Conservation (phyloP, 106 monocot species). For the Dioscorea zingiberensis region DNA sequence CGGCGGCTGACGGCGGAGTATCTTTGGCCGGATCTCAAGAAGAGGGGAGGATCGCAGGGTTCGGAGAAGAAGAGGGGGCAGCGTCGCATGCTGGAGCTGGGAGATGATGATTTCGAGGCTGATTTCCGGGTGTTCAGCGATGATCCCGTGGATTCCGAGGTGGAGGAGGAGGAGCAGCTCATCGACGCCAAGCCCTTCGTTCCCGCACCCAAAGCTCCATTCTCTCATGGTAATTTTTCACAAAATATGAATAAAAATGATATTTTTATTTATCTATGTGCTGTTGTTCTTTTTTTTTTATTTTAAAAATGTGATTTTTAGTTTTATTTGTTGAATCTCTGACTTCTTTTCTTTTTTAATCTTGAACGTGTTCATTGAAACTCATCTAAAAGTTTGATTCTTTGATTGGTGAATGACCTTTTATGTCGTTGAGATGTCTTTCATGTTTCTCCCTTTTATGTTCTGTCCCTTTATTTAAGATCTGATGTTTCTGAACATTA, state of each 20-base stretch:
- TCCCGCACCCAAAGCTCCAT: background rate
- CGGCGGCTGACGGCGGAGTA: conserved; percentile 12
- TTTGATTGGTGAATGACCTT: background rate
- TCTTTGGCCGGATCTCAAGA: conserved; percentile 20
- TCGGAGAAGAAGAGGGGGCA: background rate
- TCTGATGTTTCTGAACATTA: too few species aligned
- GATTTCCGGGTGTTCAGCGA: conserved; percentile 37
- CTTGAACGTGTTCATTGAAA: too few species aligned
- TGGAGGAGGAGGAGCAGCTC: background rate
- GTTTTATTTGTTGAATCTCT: too few species aligned
- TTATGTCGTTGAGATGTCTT: too few species aligned
- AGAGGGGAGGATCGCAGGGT: background rate
- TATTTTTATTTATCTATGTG: background rate
- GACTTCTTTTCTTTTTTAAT: too few species aligned
- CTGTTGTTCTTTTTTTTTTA: background rate
- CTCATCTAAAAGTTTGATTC: background rate
- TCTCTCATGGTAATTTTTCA: conserved; percentile 13
- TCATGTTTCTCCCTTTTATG: too few species aligned
- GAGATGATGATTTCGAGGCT: conserved; percentile 27
- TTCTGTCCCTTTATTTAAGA: too few species aligned
- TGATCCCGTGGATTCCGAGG: conserved; percentile 12
- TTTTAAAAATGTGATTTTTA: background rate
- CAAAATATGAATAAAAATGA: background rate
- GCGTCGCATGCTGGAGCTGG: background rate
- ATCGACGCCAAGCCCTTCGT: conserved; percentile 9